These are phyloP conservation scores for Biancaea sappan DNA, from an alignment of 306 rosid species.

Conservation along the genomic window DNA sequence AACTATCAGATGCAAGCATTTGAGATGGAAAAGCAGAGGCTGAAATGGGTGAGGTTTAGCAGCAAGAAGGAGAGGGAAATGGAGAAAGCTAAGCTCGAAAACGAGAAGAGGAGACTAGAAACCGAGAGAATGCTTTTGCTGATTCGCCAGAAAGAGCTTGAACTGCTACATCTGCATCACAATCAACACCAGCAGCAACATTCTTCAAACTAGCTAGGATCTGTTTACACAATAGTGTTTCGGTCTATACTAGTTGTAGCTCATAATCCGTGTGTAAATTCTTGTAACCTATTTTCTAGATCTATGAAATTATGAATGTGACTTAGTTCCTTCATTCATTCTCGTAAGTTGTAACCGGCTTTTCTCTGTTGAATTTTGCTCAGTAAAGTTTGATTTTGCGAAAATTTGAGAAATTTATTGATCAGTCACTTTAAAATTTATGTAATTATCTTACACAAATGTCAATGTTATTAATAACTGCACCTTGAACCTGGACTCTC, in stretches of 20 bases:
- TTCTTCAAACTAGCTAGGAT: conserved; percentile 47
- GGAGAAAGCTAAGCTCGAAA: conserved; percentile 79
- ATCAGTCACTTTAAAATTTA: no score
- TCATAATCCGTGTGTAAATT: not conserved
- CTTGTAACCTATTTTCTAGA: not conserved
- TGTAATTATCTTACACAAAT: no score
- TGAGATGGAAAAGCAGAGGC: conserved; percentile 79
- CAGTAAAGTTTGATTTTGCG: no score
- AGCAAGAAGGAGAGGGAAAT: conserved; percentile 90
- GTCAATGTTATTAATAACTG: no score
- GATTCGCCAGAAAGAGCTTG: conserved; percentile 66
- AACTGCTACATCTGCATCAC: conserved; percentile 47
- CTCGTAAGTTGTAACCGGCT: no score
- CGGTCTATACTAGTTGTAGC: not conserved
- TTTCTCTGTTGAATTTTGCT: no score
- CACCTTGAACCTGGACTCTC: no score
- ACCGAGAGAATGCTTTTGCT: conserved; percentile 78
- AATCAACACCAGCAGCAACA: conserved; percentile 52
- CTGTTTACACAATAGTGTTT: no score
- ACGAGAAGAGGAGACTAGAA: conserved; percentile 58
- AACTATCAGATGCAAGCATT: conserved; percentile 48
- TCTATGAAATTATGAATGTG: not conserved
- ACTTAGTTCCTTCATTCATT: not conserved
- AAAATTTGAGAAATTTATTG: no score
- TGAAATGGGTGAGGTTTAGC: conserved; percentile 83